Evolutionary conservation across 495 filamentous ascomycete species (phyloP), one percentile per base, ranked within the genome.

Genomic region (Pyronema omphalodes): DNA sequence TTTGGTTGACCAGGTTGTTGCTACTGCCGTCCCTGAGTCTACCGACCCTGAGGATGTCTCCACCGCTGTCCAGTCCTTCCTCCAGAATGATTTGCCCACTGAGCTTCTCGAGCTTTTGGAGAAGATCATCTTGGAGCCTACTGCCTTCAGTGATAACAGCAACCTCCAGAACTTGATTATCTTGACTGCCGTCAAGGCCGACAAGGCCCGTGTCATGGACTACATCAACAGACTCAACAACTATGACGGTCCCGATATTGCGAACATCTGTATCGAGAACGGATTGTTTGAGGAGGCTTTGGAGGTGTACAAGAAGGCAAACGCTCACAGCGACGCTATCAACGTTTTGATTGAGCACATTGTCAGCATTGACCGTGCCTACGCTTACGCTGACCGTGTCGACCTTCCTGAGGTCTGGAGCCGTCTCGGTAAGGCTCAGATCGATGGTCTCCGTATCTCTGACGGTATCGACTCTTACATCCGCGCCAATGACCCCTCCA

Each of bases 351-450:
- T 99, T 43, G 91, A 99, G 65, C 83, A 99, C 64, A 77, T 99
- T 62, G 91, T 95, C 57, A 96, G 93, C 74, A 96, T 99, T 65
- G 93, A 99, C 66, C 83, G 93, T 58, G 89, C 93, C 1, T 91
- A 93, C 62, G 86, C 91, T 51, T 99, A 89, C 64, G 93, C 91
- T 18, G 93, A 99, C 65, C 86, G 87, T 57, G 85, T 95, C 51
- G 93, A 99, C 64, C 73, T 88, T 44, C 83, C 93, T 6, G 87
- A 94, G 61, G 93, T 99, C n/a, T 99, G 93, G 93, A 96, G 91
- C 73, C 85, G 81, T 73, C 87, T 99, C 58, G 93, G 86, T 60
- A 99, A 99, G 76, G 93, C 93, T 46, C 93, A 99, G 69, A 75
- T 99, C 43, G 93, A 96, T 67, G 93, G 93, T 59, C 80, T 96